Base-by-base conservation (phyloP, 805 yeast genomes). In the Lipomyces yamanashiensis region DNA sequence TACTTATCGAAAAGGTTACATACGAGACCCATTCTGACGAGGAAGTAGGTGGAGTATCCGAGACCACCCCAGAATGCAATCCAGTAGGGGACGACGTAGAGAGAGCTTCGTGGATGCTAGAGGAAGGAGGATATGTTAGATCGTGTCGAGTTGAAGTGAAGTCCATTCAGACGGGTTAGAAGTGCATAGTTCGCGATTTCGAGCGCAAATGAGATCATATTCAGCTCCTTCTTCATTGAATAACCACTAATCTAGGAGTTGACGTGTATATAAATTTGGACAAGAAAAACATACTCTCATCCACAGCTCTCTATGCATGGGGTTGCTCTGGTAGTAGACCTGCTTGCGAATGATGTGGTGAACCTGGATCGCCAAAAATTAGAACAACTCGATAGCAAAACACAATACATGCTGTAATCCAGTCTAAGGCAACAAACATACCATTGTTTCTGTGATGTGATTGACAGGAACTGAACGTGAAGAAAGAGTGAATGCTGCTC, bases 11-110 rank as follows among this genome's bases (percentile, higher is more conserved):
- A 19, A 17, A 7, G 17, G 34, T 6, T 23, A 59, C 68, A 13
- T 54, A 64, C 68, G 23, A 65, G 36, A 58, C 43, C 61, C 67
- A 66, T 53, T 44, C 61, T 47, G 54, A 62, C 67, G 43, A 59
- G 53, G 54, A 59, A 62, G 64, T 59, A 66, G 40, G 37, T 8
- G 23, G 67, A 45, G 58, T 57, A 56, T 17, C 62, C 69, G 28
- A 59, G 41, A n/a, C 59, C 55, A 41, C 61, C 67, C 63, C 66
- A 62, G 67, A 68, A 68, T 33, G 63, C 61, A 48, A 61, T 58
- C 70, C 70, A 68, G 69, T 62, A 68, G n/a, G 71, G 71, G 39
- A 62, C 28, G 41, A 68, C 12, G 63, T 63, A 64, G 58, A 68
- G 68, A 21, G 62, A 19, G 55, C 69, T 60, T 40, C 70, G 52